Evolutionary conservation across 2,329 filamentous ascomycete species (phyloP).

Genomic region (Ramichloridium luteum): DNA sequence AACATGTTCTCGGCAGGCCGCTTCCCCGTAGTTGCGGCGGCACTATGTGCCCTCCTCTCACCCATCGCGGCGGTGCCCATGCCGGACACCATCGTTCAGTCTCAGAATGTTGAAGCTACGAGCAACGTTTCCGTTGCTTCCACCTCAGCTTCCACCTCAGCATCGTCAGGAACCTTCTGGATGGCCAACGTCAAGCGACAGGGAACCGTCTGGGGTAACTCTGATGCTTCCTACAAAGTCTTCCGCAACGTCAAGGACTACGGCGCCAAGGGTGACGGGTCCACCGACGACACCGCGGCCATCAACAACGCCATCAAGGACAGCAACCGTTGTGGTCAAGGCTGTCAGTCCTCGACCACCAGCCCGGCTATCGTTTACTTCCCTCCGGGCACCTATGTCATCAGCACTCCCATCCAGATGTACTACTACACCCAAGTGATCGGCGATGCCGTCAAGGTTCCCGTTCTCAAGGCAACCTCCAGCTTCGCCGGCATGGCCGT

Average conservation of each 20-base stretch:
- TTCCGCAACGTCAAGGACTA: constrained; percentile 38
- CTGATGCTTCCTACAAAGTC: constrained; percentile 46
- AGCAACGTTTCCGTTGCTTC: too few relatives aligned
- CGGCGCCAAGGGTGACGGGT: constrained; percentile 43
- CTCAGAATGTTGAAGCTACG: too few relatives aligned
- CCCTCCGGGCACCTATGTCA: constrained; percentile 72
- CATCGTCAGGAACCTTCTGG: constrained; percentile 13
- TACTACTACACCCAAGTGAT: constrained; percentile 91
- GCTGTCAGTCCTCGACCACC: constrained; percentile 74
- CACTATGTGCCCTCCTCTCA: constrained; percentile 19
- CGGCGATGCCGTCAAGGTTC: constrained; percentile 60
- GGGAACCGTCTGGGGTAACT: constrained; percentile 53
- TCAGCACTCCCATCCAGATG: constrained; percentile 67
- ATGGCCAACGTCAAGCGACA: constrained; percentile 29
- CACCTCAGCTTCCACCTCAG: constrained; percentile 4
- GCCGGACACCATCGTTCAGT: not conserved
- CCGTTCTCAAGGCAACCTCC: constrained; percentile 46
- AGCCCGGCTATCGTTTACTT: constrained; percentile 85
- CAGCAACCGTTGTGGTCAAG: constrained; percentile 66
- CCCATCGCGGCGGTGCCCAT: constrained; percentile 11
- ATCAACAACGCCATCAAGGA: constrained; percentile 74
- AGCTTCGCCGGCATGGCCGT: constrained; percentile 73
- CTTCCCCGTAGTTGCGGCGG: constrained; percentile 17
- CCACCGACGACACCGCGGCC: constrained; percentile 71
- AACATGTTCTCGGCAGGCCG: constrained; percentile 17